Percentiles rank a stretch among this genome's conserved stretches.
Evolutionary conservation across 495 filamentous ascomycete species (phyloP).

Genomic region (Talaromyces thailandensis): DNA sequence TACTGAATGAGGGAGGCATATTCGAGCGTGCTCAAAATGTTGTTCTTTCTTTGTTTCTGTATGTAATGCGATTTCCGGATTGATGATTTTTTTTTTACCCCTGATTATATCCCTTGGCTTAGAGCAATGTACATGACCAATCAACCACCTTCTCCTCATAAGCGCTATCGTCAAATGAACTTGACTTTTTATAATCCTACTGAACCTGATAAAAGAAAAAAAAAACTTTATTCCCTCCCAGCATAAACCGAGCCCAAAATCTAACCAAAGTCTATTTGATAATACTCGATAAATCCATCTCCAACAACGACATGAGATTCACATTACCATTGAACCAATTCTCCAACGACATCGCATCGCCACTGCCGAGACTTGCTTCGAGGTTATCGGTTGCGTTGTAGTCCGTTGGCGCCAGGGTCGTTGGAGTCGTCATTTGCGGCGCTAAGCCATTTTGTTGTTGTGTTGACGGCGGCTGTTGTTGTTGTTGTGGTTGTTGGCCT

Average conservation of each 20-base stretch:
- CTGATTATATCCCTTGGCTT: background rate
- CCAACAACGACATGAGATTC: constrained; percentile 54
- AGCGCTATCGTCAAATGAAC: background rate
- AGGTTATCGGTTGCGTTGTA: constrained; percentile 24
- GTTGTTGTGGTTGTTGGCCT: constrained; percentile 3
- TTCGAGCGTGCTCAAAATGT: background rate
- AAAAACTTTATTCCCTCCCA: too few relatives aligned
- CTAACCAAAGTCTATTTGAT: constrained; percentile 1
- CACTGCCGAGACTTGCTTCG: constrained; percentile 16
- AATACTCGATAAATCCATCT: constrained; percentile 42
- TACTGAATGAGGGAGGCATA: background rate
- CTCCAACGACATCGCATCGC: constrained; percentile 24
- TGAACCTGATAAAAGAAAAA: too few relatives aligned
- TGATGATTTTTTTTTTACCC: background rate
- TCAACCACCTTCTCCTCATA: background rate
- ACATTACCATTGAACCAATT: constrained; percentile 64
- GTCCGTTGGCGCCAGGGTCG: constrained; percentile 9
- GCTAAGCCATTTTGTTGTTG: background rate
- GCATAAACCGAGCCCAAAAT: too few relatives aligned
- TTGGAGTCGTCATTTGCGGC: background rate
- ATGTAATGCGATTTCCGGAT: background rate
- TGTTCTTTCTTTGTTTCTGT: background rate
- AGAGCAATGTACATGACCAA: background rate
- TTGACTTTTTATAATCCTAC: background rate
- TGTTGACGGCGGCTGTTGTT: background rate